A percentile compares a stretch with the other conserved stretches of the same genome.
These are phyloP conservation scores for Trichophyton mentagrophytes DNA, from an alignment of 2,329 filamentous ascomycete species.

Conservation along the genomic window DNA sequence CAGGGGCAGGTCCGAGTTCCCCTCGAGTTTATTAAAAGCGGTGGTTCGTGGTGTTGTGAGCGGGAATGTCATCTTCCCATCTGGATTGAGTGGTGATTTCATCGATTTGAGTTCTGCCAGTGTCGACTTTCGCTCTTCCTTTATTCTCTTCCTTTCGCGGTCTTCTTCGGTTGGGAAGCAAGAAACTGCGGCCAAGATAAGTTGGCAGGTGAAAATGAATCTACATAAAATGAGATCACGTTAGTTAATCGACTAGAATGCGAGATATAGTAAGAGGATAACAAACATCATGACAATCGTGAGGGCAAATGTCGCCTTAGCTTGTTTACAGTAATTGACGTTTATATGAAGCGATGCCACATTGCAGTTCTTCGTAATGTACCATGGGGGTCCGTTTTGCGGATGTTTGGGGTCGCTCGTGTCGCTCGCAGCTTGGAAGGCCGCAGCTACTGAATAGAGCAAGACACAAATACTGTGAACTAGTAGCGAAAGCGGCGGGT, in stretches of 20 bases:
- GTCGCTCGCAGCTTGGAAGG: constrained; percentile 46
- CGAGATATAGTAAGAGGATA: background rate
- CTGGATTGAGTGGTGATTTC: constrained; percentile 27
- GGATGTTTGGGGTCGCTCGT: constrained; percentile 43
- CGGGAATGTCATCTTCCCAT: constrained; percentile 21
- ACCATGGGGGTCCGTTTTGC: constrained; percentile 48
- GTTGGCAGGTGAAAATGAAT: constrained; percentile 37
- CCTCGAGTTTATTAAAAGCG: constrained; percentile 30
- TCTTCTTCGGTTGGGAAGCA: constrained; percentile 33
- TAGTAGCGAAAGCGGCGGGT: constrained; percentile 42
- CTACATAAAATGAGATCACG: constrained; percentile 21
- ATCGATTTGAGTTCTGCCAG: constrained; percentile 23
- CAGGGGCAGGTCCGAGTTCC: constrained; percentile 31
- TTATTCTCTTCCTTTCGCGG: constrained; percentile 17
- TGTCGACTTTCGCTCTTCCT: constrained; percentile 24
- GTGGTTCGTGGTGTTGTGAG: constrained; percentile 32
- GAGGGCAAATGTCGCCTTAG: constrained; percentile 45
- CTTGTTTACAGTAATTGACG: constrained; percentile 46
- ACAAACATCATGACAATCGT: constrained; percentile 45
- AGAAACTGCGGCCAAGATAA: constrained; percentile 37
- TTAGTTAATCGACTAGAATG: background rate
- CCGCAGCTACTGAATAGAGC: constrained; percentile 44
- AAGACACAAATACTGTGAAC: constrained; percentile 40
- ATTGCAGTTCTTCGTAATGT: constrained; percentile 48
- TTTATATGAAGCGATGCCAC: constrained; percentile 36